Base-by-base conservation (phyloP, 179 eudicot genomes). In the Silene noctiflora region DNA sequence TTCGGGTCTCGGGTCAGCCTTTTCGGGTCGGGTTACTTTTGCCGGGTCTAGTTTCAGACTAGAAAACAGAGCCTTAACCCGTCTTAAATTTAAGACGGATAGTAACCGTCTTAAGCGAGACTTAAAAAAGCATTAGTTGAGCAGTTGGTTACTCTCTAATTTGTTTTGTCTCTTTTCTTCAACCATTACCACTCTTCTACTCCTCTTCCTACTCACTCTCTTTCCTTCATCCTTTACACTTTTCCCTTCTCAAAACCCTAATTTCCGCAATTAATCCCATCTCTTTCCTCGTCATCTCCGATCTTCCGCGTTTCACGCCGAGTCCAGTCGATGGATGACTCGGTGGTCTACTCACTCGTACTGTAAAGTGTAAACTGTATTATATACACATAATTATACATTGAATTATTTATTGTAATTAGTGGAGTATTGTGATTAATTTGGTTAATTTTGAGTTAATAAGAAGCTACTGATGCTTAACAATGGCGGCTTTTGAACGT, bases 401-500 rank as follows among this genome's bases (percentile, higher is more conserved):
- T 27, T 75, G n/a, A n/a, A n/a, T n/a, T n/a, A n/a, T n/a, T n/a
- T n/a, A n/a, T n/a, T n/a, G 25, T 46, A n/a, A 51, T 51, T 51
- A 31, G 67, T 64, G 3, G 31, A 51, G 29, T 44, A 25, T 65
- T 46, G 35, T 42, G 16, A 61, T 62, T 69, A 64, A 24, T 9
- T 61, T 48, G 61, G 9, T 59, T 51, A n/a, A 27, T 71, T 71
- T n/a, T 59, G 25, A 67, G 22, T 24, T 9, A 24, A 10, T 27
- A 33, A 25, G 12, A 17, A 35, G 75, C 62, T 76, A 44, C 72
- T 85, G 73, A 69, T 80, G 85, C 79, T 76, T 71, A 69, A 68
- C n/a, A 86, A 95, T 93, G 98, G 89, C 98, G 74, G 91, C 91
- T 77, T 88, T 91, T 78, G 92, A 91, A 65, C 95, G 98, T 48